phyloP scores from a whole-genome alignment of 1,284 basidiomycete genomes.

The Boletellus deceptivus region DNA sequence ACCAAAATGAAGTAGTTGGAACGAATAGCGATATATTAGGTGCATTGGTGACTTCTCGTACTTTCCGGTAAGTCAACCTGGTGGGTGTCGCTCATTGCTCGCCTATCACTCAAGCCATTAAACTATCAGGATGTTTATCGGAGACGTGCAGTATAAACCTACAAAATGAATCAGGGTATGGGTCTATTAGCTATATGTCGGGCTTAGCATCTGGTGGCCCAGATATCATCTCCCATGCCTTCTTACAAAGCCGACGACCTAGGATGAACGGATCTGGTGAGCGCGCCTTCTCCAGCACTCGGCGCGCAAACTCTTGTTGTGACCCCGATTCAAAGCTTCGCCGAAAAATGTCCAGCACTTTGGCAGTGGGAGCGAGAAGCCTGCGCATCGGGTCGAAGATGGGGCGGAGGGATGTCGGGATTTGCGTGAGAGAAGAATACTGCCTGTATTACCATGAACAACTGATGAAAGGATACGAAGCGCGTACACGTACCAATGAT shows the following conservation, averaged over 20 bases:
- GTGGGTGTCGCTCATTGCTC: no score
- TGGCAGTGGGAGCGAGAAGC: conserved; percentile 48
- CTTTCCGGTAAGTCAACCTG: no score
- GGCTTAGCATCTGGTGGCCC: conserved; percentile 29
- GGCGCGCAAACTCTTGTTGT: conserved; percentile 47
- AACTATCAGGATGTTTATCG: no score
- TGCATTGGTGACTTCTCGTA: no score
- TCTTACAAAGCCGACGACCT: conserved; percentile 45
- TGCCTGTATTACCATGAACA: conserved; percentile 24
- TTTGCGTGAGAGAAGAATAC: conserved; percentile 29
- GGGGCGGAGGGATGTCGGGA: conserved; percentile 38
- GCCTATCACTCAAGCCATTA: no score
- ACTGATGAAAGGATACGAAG: background rate
- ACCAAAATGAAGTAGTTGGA: no score
- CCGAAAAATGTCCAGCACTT: conserved; percentile 45
- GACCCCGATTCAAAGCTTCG: conserved; percentile 51
- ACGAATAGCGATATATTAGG: no score
- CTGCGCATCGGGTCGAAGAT: conserved; percentile 46
- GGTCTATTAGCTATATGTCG: conserved; percentile 17
- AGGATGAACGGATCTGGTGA: conserved; percentile 53
- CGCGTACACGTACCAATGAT: conserved; percentile 22
- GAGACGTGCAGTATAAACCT: background rate
- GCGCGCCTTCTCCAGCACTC: conserved; percentile 54
- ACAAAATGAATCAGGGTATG: conserved; percentile 26
- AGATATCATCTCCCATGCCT: conserved; percentile 48